phyloP scores from a whole-genome alignment of 768 basidiomycete species.

The Pleurotus sapidus region DNA sequence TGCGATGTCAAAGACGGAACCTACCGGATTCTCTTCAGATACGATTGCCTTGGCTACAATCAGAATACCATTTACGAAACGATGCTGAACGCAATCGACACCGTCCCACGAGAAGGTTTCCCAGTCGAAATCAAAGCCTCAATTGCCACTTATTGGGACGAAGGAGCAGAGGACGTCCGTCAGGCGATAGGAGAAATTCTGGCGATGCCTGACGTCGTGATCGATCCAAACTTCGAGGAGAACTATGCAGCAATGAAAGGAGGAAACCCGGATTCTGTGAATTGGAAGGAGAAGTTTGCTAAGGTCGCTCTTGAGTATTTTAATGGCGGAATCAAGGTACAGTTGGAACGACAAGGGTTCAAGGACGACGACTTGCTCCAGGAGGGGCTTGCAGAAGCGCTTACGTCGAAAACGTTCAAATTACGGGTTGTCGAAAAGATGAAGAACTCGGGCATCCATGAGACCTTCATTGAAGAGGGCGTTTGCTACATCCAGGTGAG shows the following conservation, averaged over 20 bases:
- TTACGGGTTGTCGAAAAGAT: constrained; percentile 33
- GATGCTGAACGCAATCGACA: constrained; percentile 29
- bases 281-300: constrained; percentile 1
- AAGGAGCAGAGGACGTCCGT: constrained; percentile 23
- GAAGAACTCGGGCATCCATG: constrained; percentile 21
- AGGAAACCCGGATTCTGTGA: constrained; percentile 10
- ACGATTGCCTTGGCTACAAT: constrained; percentile 29
- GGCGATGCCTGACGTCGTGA: constrained; percentile 25
- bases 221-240: constrained; percentile 31
- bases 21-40: constrained; percentile 35
- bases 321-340: constrained; percentile 28
- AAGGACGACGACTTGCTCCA: constrained; percentile 36
- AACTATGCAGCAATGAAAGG: constrained; percentile 25
- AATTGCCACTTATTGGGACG: constrained; percentile 29
- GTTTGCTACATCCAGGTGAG: constrained; percentile 33
- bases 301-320: constrained; percentile 2
- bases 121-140: constrained; percentile 29
- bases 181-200: constrained; percentile 26
- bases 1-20: constrained; percentile 36
- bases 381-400: constrained; percentile 33
- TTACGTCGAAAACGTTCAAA: constrained; percentile 34
- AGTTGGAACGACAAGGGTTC: constrained; percentile 32
- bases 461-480: constrained; percentile 33
- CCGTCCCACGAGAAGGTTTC: constrained; percentile 28
- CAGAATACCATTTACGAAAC: constrained; percentile 19